Evolutionary conservation across 2,329 filamentous ascomycete genomes (phyloP).

Genomic region (Arthrobotrys entomopaga): DNA sequence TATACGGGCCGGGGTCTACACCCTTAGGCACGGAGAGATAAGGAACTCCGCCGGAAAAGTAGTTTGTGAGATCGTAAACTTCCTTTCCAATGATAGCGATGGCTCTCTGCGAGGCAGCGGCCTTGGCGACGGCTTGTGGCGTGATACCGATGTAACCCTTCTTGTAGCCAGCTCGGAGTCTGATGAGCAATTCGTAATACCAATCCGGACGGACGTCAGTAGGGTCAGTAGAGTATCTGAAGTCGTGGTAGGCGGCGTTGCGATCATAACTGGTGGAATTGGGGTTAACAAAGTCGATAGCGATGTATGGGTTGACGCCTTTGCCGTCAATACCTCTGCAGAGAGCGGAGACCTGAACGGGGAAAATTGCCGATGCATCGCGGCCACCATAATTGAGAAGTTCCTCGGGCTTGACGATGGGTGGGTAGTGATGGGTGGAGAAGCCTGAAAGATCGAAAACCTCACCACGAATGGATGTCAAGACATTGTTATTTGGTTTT

Average conservation of each 20-base stretch:
- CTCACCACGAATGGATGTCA: slow-evolving; percentile 83
- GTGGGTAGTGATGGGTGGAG: slow-evolving; percentile 80
- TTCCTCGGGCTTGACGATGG: slow-evolving; percentile 69
- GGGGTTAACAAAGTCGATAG: slow-evolving; percentile 80
- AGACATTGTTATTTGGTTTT: slow-evolving; percentile 75
- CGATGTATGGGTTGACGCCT: slow-evolving; percentile 76
- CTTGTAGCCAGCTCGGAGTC: slow-evolving; percentile 79
- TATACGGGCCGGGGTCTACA: slow-evolving; percentile 62
- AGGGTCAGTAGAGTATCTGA: slow-evolving; percentile 75
- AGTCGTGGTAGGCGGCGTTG: slow-evolving; percentile 89
- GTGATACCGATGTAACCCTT: slow-evolving; percentile 90
- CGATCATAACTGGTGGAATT: slow-evolving; percentile 77
- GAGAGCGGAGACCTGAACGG: slow-evolving; percentile 90
- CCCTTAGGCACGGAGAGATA: slow-evolving; percentile 67
- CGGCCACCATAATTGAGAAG: slow-evolving; percentile 84
- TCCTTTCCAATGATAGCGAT: slow-evolving; percentile 81
- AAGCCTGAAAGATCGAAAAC: slow-evolving; percentile 85
- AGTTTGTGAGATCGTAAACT: slow-evolving; percentile 90
- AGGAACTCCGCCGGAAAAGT: slow-evolving; percentile 76
- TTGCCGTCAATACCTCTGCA: slow-evolving; percentile 79
- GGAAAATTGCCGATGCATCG: slow-evolving; percentile 90
- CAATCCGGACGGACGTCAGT: slow-evolving; percentile 87
- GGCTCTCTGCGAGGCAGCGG: slow-evolving; percentile 71
- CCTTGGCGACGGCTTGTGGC: slow-evolving; percentile 76
- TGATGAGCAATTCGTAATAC: slow-evolving; percentile 88